A percentile compares a stretch with the other conserved stretches of the same genome.
These are phyloP conservation scores for Calamus simplicifolius DNA, from an alignment of 176 grass and related monocot species.

Conservation along the genomic window DNA sequence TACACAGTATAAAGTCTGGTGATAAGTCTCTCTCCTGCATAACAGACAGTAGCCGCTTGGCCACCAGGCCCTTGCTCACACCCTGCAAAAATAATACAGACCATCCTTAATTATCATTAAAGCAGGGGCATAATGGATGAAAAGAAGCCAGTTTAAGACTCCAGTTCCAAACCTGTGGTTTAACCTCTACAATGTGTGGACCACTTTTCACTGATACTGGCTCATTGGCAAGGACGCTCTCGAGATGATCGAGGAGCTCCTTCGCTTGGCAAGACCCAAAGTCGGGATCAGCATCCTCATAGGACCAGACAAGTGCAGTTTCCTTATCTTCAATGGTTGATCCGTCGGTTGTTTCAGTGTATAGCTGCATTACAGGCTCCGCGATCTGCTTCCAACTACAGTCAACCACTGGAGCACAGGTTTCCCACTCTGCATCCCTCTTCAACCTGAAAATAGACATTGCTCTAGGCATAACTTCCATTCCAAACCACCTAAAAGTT, in stretches of 20 bases:
- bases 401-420: constrained; percentile 41
- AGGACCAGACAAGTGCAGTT: constrained; percentile 75
- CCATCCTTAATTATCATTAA: no score
- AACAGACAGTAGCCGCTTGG: constrained; percentile 39
- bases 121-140: no score
- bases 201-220: constrained; percentile 84
- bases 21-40: constrained; percentile 40
- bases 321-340: constrained; percentile 79
- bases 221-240: constrained; percentile 69
- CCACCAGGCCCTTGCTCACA: constrained; percentile 78
- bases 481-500: no score
- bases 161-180: constrained; percentile 53
- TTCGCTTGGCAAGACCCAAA: constrained; percentile 96
- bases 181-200: constrained; percentile 56
- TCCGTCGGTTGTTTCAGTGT: constrained; percentile 82
- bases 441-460: constrained; percentile 26
- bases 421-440: constrained; percentile 70
- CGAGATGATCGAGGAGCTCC: constrained; percentile 82
- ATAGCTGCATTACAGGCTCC: constrained; percentile 68
- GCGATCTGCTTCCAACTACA: constrained; percentile 89
- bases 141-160: neutral
- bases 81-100: constrained; percentile 34
- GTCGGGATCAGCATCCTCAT: constrained; percentile 83
- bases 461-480: neutral
- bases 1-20: constrained; percentile 75